These are phyloP conservation scores for Blastocystis sp. DNA, from an alignment of 352 stramenopile genomes.

Conservation along the genomic window DNA sequence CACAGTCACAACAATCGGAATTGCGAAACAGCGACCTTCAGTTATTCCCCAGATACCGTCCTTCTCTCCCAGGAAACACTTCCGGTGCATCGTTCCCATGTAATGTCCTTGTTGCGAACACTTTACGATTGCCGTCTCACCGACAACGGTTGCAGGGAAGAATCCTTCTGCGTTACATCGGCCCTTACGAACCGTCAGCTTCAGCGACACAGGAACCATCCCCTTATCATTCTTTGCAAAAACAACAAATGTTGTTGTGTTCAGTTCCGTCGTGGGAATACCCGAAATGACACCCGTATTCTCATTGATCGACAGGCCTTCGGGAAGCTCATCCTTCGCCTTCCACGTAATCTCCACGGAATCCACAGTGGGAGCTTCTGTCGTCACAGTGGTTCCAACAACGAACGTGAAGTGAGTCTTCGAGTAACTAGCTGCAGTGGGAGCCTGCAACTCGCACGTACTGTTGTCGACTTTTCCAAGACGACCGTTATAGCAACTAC, in stretches of 20 bases:
- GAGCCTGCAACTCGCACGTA: neutral
- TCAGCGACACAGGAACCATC: neutral
- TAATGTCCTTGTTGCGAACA: neutral
- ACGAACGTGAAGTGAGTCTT: too few species aligned
- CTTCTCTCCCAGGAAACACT: neutral
- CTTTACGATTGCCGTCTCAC: neutral
- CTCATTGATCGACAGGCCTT: neutral
- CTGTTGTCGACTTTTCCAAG: neutral
- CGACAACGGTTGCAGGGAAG: neutral
- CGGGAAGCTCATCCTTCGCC: neutral
- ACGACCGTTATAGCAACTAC: neutral
- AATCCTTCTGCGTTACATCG: neutral
- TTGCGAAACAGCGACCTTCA: neutral
- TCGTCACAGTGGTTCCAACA: too few species aligned
- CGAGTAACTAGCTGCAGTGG: neutral
- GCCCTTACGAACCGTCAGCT: neutral
- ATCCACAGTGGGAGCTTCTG: neutral
- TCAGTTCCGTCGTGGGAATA: neutral
- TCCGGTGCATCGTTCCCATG: neutral
- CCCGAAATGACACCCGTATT: neutral
- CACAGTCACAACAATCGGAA: neutral
- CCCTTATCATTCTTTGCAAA: constrained; percentile 1
- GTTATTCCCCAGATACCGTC: neutral
- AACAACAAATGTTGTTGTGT: neutral
- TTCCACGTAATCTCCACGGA: neutral